phyloP scores from a whole-genome alignment of 2,329 filamentous ascomycete genomes.

The Neonectria neomacrospora region DNA sequence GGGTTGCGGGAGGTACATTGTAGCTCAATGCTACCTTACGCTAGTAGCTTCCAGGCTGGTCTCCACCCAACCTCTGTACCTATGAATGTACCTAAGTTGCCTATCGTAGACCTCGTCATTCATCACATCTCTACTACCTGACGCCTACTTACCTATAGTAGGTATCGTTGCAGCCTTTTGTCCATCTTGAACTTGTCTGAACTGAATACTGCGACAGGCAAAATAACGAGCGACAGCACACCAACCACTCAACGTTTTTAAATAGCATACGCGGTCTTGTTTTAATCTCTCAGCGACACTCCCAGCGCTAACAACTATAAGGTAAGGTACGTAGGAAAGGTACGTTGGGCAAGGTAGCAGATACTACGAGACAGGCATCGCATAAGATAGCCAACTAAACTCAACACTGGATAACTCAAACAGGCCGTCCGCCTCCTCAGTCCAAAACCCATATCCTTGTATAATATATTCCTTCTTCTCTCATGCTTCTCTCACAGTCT shows the following conservation, averaged over 20 bases:
- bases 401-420: conserved; percentile 5
- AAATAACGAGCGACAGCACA: conserved; percentile 17
- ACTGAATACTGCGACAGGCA: conserved; percentile 13
- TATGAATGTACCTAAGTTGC: no score
- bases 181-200: conserved; percentile 5
- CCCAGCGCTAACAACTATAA: conserved; percentile 6
- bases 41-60: conserved; percentile 22
- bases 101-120: no score
- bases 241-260: conserved; percentile 27
- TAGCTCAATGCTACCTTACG: conserved; percentile 33
- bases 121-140: background rate
- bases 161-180: background rate
- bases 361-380: conserved; percentile 18
- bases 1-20: conserved; percentile 35
- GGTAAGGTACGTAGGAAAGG: conserved; percentile 10
- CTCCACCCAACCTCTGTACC: conserved; percentile 18
- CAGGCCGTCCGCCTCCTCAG: background rate
- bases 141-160: no score
- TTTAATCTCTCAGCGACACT: conserved; percentile 1
- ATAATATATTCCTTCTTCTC: conserved; percentile 6
- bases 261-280: conserved; percentile 30
- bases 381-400: conserved; percentile 25
- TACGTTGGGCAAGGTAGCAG: conserved; percentile 7
- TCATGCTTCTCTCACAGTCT: background rate
- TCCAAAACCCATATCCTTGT: background rate